phyloP scores from a whole-genome alignment of 1,139 yeast genomes.

The Wickerhamomyces sp. region DNA sequence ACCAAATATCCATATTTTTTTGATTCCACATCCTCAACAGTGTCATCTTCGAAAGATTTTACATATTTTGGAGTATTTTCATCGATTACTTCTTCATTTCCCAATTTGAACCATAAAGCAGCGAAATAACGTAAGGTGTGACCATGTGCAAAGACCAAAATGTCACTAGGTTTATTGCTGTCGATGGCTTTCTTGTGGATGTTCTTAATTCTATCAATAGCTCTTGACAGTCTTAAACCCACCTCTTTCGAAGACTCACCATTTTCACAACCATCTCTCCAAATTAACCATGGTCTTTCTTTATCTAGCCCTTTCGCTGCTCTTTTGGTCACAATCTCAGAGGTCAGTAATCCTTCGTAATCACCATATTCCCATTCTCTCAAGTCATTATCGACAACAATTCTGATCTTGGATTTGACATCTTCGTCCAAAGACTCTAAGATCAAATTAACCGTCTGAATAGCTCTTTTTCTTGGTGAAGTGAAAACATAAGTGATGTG shows the following conservation, averaged over 20 bases:
- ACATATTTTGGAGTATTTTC: constrained; percentile 13
- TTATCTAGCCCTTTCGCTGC: constrained; percentile 54
- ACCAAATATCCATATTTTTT: constrained; percentile 28
- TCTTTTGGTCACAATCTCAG: constrained; percentile 60
- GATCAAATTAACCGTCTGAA: constrained; percentile 61
- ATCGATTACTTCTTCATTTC: constrained; percentile 26
- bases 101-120: constrained; percentile 68
- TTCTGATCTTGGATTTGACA: constrained; percentile 38
- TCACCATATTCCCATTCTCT: constrained; percentile 97
- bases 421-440: constrained; percentile 47
- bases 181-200: constrained; percentile 60
- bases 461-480: constrained; percentile 81
- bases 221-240: constrained; percentile 62
- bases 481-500: constrained; percentile 61
- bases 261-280: constrained; percentile 91
- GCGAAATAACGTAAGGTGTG: constrained; percentile 88
- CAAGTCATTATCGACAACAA: constrained; percentile 59
- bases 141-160: constrained; percentile 86
- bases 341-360: constrained; percentile 78
- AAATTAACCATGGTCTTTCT: constrained; percentile 69
- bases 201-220: constrained; percentile 56
- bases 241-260: constrained; percentile 74
- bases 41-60: constrained; percentile 25
- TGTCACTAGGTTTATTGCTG: constrained; percentile 56
- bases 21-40: constrained; percentile 29